Conservation (phyloP, 2,329 filamentous ascomycete species). For the Lachnellula hyalina region DNA sequence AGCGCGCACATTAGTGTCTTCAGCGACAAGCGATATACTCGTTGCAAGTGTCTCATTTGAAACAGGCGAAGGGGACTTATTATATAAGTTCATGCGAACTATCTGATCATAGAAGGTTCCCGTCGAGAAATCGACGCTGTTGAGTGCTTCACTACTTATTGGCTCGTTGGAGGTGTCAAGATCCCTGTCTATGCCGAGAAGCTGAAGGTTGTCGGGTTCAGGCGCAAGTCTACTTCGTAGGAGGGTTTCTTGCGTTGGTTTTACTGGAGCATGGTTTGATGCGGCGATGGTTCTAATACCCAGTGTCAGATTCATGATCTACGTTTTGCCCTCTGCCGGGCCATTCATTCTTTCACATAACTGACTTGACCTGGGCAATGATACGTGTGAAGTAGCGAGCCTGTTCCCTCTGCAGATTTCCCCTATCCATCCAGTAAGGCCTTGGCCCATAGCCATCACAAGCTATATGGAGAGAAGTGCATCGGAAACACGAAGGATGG, state of each 20-base stretch:
- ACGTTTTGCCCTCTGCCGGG: too few relatives aligned
- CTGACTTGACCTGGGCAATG: neutral
- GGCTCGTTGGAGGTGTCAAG: neutral
- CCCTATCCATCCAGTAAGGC: constrained; percentile 33
- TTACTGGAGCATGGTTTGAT: too few relatives aligned
- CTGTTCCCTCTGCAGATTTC: constrained; percentile 14
- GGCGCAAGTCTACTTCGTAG: neutral
- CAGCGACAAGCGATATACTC: too few relatives aligned
- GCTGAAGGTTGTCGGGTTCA: neutral
- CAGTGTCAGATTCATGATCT: too few relatives aligned
- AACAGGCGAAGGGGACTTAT: neutral
- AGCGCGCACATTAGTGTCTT: neutral
- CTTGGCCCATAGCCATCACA: constrained; percentile 45
- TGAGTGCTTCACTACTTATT: neutral
- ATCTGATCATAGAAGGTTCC: neutral
- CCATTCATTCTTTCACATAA: neutral
- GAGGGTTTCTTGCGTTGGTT: neutral
- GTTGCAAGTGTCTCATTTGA: too few relatives aligned
- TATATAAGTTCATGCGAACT: neutral
- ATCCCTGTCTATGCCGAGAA: neutral
- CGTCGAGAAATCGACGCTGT: neutral
- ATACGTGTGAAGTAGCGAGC: neutral
- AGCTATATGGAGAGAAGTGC: constrained; percentile 50
- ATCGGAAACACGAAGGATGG: constrained; percentile 53
- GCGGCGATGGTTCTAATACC: too few relatives aligned